Percentiles rank a stretch among this genome's conserved stretches.
These are phyloP conservation scores for Papiliotrema nemorosa DNA, from an alignment of 1,284 basidiomycete species.

Conservation along the genomic window DNA sequence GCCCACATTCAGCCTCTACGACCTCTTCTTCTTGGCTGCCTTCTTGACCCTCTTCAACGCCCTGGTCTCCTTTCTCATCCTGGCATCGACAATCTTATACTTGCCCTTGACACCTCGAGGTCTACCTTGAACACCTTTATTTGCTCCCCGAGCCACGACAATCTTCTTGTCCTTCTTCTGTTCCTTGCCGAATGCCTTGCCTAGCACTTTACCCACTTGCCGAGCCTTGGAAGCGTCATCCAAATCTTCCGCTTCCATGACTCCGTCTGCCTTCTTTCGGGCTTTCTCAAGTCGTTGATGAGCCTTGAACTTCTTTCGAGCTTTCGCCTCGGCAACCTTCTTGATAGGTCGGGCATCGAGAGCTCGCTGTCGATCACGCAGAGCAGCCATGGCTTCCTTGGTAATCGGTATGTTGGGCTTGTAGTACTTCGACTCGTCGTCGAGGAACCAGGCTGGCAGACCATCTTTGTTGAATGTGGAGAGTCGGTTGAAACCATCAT, in stretches of 20 bases:
- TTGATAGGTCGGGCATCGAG: conserved; percentile 97
- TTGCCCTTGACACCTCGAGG: conserved; percentile 94
- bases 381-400: conserved; percentile 84
- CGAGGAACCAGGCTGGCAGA: conserved; percentile 93
- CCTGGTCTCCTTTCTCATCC: conserved; percentile 48
- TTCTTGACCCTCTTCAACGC: conserved; percentile 43
- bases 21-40: conserved; percentile 34
- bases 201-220: conserved; percentile 88
- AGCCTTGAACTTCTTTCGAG: conserved; percentile 91
- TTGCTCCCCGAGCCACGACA: conserved; percentile 86
- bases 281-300: conserved; percentile 83
- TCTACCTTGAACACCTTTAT: conserved; percentile 85
- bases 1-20: not conserved
- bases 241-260: conserved; percentile 84
- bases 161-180: conserved; percentile 67
- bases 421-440: conserved; percentile 92
- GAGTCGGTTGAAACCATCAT: conserved; percentile 94
- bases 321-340: conserved; percentile 98
- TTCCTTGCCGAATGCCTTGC: conserved; percentile 63
- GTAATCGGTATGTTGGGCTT: conserved; percentile 93
- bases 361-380: conserved; percentile 86
- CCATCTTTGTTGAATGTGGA: conserved; percentile 87
- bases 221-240: conserved; percentile 92
- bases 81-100: conserved; percentile 81
- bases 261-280: conserved; percentile 93